These are phyloP conservation scores for Pseudomonodictys pantanalensis DNA, from an alignment of 495 filamentous ascomycete species.

Conservation along the genomic window DNA sequence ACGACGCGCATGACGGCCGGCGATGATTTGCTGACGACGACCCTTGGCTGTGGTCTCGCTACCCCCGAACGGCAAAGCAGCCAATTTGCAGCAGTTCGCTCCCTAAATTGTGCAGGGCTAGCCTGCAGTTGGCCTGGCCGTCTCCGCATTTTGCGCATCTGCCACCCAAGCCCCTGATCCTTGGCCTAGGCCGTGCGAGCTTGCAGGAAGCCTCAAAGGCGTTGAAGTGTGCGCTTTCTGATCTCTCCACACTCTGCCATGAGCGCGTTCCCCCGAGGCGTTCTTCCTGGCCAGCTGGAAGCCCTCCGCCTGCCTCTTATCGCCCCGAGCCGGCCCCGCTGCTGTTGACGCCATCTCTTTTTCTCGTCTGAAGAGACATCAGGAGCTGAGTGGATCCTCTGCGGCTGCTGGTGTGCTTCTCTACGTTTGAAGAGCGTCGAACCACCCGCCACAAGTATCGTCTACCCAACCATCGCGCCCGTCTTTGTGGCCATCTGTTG, in stretches of 20 bases:
- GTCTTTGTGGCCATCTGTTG: constrained; percentile 16
- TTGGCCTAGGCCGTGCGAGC: constrained; percentile 32
- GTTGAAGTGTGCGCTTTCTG: constrained; percentile 26
- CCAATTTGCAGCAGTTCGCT: constrained; percentile 33
- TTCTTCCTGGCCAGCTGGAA: constrained; percentile 25
- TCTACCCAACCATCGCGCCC: constrained; percentile 6
- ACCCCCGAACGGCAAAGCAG: constrained; percentile 23
- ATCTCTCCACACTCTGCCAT: constrained; percentile 31
- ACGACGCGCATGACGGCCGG: constrained; percentile 19
- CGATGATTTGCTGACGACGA: constrained; percentile 28
- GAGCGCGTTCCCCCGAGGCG: constrained; percentile 28
- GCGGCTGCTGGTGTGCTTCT: constrained; percentile 23
- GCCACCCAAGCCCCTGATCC: constrained; percentile 36
- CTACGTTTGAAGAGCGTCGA: constrained; percentile 20
- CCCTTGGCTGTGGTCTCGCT: constrained; percentile 25
- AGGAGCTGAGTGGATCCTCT: constrained; percentile 12
- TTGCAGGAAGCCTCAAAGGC: constrained; percentile 36
- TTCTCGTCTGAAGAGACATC: constrained; percentile 4
- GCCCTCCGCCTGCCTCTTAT: constrained; percentile 13
- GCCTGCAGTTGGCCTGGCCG: constrained; percentile 34
- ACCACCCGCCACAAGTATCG: constrained; percentile 26
- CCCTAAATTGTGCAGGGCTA: constrained; percentile 32
- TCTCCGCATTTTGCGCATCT: constrained; percentile 38
- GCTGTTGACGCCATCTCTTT: constrained; percentile 3
- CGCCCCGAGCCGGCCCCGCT: constrained; percentile 15